Percentiles rank a stretch among this genome's conserved stretches.
Evolutionary conservation across 495 filamentous ascomycete genomes (phyloP).

Genomic region (Lasiosphaeria hispida): DNA sequence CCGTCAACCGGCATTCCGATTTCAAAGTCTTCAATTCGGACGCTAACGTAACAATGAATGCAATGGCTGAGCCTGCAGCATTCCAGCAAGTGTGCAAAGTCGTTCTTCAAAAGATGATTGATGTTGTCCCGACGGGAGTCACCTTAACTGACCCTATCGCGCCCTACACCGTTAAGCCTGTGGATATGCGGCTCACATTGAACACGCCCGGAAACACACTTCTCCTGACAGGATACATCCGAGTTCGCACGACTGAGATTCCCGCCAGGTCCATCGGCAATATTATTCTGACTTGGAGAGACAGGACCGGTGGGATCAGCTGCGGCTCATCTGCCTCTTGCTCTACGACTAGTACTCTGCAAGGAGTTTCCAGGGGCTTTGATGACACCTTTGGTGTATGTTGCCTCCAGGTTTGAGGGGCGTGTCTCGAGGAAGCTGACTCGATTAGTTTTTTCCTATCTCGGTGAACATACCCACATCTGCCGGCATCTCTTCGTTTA

Average conservation of each 20-base stretch:
- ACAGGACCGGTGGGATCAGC: conserved; percentile 91
- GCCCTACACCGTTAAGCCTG: conserved; percentile 60
- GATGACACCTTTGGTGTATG: conserved; percentile 58
- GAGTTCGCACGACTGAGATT: conserved; percentile 42
- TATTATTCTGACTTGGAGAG: conserved; percentile 80
- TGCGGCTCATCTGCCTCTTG: conserved; percentile 40
- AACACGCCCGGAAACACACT: conserved; percentile 36
- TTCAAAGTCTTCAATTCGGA: conserved; percentile 57
- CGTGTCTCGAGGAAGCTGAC: conserved; percentile 9
- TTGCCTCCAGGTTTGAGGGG: background rate
- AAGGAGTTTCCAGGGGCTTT: conserved; percentile 52
- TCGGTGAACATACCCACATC: conserved; percentile 34
- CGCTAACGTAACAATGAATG: conserved; percentile 52
- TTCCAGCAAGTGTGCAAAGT: conserved; percentile 48
- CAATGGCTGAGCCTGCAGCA: conserved; percentile 41
- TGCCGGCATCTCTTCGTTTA: conserved; percentile 48
- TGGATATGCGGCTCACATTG: conserved; percentile 46
- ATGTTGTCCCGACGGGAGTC: conserved; percentile 53
- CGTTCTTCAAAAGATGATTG: conserved; percentile 59
- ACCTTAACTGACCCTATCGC: conserved; percentile 51
- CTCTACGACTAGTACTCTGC: conserved; percentile 41
- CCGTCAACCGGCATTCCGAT: conserved; percentile 49
- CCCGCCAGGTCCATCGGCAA: conserved; percentile 32
- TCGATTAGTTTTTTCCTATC: conserved; percentile 44
- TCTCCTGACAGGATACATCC: conserved; percentile 41